A percentile compares a stretch with the other conserved stretches of the same genome.
Conservation (phyloP, 1,139 yeast species). For the Hyphopichia burtonii region DNA sequence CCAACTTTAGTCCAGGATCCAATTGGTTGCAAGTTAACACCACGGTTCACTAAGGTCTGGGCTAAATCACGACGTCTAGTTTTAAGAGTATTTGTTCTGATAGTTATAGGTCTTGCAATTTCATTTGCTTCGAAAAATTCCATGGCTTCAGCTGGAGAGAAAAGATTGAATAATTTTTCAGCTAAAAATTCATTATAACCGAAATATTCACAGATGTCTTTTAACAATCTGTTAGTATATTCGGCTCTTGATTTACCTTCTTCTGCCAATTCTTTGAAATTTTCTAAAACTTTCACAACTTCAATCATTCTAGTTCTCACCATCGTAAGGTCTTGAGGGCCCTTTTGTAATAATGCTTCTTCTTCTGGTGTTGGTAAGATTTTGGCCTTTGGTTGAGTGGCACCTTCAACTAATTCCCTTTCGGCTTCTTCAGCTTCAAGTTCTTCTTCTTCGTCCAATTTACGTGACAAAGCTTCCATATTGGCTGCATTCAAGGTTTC, state of each 20-base stretch:
- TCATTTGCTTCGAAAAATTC: conserved; percentile 99
- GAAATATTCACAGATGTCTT: conserved; percentile 89
- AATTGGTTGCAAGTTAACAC: conserved; percentile 95
- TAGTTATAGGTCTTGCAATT: conserved; percentile 92
- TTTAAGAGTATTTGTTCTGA: conserved; percentile 92
- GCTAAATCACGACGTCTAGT: conserved; percentile 96
- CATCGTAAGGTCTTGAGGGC: conserved; percentile 74
- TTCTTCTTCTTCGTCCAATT: conserved; percentile 69
- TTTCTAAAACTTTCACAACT: conserved; percentile 91
- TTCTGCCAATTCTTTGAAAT: conserved; percentile 80
- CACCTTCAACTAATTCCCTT: conserved; percentile 63
- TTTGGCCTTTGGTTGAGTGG: conserved; percentile 67
- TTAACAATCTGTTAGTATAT: conserved; percentile 70
- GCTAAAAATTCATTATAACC: conserved; percentile 97
- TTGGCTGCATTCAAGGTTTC: conserved; percentile 82
- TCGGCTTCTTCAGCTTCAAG: conserved; percentile 78
- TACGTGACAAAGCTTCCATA: conserved; percentile 75
- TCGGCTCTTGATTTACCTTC: conserved; percentile 85
- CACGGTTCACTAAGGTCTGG: conserved; percentile 91
- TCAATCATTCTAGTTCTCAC: conserved; percentile 94
- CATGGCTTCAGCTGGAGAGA: conserved; percentile 94
- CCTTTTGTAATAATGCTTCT: conserved; percentile 46
- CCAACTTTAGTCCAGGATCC: conserved; percentile 99
- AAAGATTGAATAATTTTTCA: conserved; percentile 84
- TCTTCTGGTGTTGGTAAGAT: conserved; percentile 65